These are phyloP conservation scores for Colletotrichum lini DNA, from an alignment of 2,329 filamentous ascomycete genomes.

Conservation along the genomic window DNA sequence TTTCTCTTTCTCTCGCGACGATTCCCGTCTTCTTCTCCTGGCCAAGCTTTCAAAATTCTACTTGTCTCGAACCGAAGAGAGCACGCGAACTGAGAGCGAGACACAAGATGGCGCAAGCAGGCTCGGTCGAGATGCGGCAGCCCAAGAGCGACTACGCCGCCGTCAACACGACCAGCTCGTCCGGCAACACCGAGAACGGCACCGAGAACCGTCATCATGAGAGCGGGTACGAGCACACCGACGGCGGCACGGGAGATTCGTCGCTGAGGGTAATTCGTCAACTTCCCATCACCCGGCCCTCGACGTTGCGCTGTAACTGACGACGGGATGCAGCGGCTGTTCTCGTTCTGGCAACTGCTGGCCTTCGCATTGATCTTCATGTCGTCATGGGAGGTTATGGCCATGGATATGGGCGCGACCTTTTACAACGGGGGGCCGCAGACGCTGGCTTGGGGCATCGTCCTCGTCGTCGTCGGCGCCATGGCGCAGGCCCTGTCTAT, in stretches of 20 bases:
- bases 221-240: neutral
- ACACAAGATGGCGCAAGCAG: constrained; percentile 5
- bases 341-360: constrained; percentile 37
- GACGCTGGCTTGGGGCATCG: constrained; percentile 38
- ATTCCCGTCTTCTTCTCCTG: neutral
- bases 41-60: accelerated
- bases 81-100: neutral
- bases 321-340: constrained; percentile 19
- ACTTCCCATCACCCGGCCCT: neutral
- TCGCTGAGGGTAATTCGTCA: constrained; percentile 21
- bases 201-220: constrained; percentile 3
- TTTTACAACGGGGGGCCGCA: constrained; percentile 39
- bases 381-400: constrained; percentile 41
- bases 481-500: constrained; percentile 41
- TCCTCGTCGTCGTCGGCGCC: constrained; percentile 35
- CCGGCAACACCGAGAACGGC: constrained; percentile 24
- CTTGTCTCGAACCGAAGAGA: too few species aligned
- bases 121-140: constrained; percentile 24
- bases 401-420: constrained; percentile 38
- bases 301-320: neutral
- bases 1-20: neutral
- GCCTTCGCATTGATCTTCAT: constrained; percentile 39
- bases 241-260: constrained; percentile 25
- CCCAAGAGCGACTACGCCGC: constrained; percentile 27
- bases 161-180: constrained; percentile 30